A percentile compares a stretch with the other conserved stretches of the same genome.
Conservation (phyloP, 345 rosid genomes). For the Isatis tinctoria region DNA sequence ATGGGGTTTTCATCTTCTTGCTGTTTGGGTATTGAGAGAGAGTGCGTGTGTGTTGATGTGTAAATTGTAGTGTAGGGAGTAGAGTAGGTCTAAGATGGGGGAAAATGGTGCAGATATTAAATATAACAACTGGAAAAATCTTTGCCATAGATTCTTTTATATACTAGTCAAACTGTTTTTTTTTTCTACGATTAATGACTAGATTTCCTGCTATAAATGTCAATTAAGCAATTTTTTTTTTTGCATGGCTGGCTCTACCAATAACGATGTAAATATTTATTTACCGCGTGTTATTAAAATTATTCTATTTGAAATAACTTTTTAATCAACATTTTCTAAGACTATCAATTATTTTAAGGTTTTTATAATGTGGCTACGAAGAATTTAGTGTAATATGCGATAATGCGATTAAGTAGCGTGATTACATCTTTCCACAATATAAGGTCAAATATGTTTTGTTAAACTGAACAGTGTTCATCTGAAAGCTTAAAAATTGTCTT, state of each 20-base stretch:
- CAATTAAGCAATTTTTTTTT: neutral
- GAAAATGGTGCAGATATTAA: constrained; percentile 28
- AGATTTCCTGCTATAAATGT: neutral
- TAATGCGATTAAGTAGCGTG: too few relatives aligned
- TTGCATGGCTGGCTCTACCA: neutral
- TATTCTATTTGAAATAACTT: neutral
- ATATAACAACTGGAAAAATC: constrained; percentile 28
- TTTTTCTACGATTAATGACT: neutral
- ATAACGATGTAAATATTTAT: neutral
- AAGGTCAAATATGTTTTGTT: too few relatives aligned
- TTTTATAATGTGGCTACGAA: neutral
- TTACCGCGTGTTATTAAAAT: neutral
- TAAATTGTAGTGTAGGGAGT: constrained; percentile 17
- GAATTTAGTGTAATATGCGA: too few relatives aligned
- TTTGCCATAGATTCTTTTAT: constrained; percentile 23
- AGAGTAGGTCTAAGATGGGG: constrained; percentile 28
- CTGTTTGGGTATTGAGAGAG: constrained; percentile 11
- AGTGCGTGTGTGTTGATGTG: neutral
- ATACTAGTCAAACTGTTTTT: constrained; percentile 18
- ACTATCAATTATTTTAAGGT: too few relatives aligned
- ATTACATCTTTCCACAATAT: too few relatives aligned
- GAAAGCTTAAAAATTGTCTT: neutral
- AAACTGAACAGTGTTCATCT: too few relatives aligned
- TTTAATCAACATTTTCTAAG: too few relatives aligned
- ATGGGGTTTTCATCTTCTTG: constrained; percentile 10